Evolutionary conservation across 1,284 basidiomycete species (phyloP), one percentile per base, ranked within the genome.

Genomic region (Microbotryomycetes sp.): DNA sequence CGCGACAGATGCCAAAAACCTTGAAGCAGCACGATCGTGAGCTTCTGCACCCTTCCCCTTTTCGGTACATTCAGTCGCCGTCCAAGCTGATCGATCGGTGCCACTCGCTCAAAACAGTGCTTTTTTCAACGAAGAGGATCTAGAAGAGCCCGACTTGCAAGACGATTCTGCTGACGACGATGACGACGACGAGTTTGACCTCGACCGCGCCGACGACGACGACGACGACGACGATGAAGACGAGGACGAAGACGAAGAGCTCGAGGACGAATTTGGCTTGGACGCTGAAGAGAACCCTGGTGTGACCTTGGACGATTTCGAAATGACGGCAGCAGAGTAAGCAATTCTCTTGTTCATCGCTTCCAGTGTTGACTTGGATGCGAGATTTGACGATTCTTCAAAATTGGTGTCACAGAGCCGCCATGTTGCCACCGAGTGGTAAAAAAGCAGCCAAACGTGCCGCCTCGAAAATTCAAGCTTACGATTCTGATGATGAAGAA

Each of bases 211-310:
- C 12, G 61, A 60, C 9, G 67, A 67, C 26, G 70, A 72, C 45
- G 60, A 67, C 22, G 70, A 56, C 12, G 61, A 60, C 7, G 55
- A 67, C 48, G 22, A 52, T 42, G 61, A 69, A 5, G 70, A 71
- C 28, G 69, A 68, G 12, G 73, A 73, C 2, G 74, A 71, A 16
- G 77, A 76, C 7, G 77, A 75, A 5, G 73, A 77, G 28, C 79
- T 77, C 30, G 78, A 75, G 49, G 75, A 73, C 31, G 76, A 79
- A 57, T 77, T 77, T 59, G 70, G 78, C 46, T 77, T 76, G 16
- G 72, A 69, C 3, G 64, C 49, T 7, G 71, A 64, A 4, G 64
- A 59, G 9, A 67, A 65, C 16, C 65, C 64, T 42, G 60, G 26
- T 6, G 55, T 62, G 2, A 56, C 58, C 6, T 58, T 56, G 15